A percentile compares a stretch with the other conserved stretches of the same genome.
Conservation (phyloP, 2,329 filamentous ascomycete species). For the Fusarium temperatum region DNA sequence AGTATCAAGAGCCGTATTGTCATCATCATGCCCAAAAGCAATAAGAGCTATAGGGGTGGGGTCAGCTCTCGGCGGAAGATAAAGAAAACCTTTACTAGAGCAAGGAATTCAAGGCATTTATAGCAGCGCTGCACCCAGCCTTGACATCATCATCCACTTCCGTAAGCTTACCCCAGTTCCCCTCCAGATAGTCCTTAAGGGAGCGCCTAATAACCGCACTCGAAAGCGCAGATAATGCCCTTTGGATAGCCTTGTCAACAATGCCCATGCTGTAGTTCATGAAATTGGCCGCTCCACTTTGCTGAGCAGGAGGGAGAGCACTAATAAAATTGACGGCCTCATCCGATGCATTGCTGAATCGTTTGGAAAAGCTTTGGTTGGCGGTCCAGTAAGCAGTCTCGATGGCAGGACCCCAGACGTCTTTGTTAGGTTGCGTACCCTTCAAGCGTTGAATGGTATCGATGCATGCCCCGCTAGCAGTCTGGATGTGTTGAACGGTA, state of each 20-base stretch:
- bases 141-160: neutral
- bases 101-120: rapidly evolving
- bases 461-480: neutral
- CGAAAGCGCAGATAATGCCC: neutral
- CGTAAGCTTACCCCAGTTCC: neutral
- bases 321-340: rapidly evolving
- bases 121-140: rapidly evolving
- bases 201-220: rapidly evolving
- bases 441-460: neutral
- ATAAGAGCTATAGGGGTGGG: too few relatives aligned
- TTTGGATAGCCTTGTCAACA: rapidly evolving
- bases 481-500: rapidly evolving
- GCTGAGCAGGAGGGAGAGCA: rapidly evolving
- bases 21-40: too few relatives aligned
- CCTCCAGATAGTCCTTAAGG: rapidly evolving
- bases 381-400: rapidly evolving
- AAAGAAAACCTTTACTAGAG: rapidly evolving
- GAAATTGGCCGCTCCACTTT: neutral
- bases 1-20: too few relatives aligned
- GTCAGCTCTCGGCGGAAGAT: rapidly evolving
- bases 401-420: rapidly evolving
- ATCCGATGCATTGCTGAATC: rapidly evolving
- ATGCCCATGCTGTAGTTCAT: neutral
- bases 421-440: rapidly evolving
- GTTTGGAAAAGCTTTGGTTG: rapidly evolving